Conservation (phyloP, 2,329 filamentous ascomycete species). For the Talaromyces islandicus region DNA sequence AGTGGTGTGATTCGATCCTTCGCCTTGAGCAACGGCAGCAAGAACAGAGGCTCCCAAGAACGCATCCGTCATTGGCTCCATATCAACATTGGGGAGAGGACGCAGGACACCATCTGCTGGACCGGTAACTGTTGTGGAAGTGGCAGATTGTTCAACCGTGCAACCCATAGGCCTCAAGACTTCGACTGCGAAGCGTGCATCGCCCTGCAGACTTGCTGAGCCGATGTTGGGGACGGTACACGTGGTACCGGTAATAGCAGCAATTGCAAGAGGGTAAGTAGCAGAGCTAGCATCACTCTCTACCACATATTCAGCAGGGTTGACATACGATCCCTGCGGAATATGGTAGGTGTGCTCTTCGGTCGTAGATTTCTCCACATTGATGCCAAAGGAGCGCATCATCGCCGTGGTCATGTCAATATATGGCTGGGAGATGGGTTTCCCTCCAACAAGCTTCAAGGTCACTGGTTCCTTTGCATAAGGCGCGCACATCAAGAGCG, state of each 20-base stretch:
- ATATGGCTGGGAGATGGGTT: conserved; percentile 93
- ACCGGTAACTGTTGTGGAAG: conserved; percentile 87
- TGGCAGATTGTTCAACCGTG: conserved; percentile 73
- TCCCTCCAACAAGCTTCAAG: conserved; percentile 84
- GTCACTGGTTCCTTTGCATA: conserved; percentile 95
- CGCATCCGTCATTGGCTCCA: conserved; percentile 99
- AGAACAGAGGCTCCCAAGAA: conserved; percentile 93
- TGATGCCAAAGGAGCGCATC: conserved; percentile 88
- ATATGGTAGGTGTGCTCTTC: conserved; percentile 93
- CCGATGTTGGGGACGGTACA: conserved; percentile 97
- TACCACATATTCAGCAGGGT: conserved; percentile 78
- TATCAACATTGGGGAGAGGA: conserved; percentile 77
- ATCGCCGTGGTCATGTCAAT: conserved; percentile 99
- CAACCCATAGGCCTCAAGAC: conserved; percentile 93
- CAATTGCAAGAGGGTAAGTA: conserved; percentile 89
- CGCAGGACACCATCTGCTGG: conserved; percentile 68
- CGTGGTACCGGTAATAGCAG: conserved; percentile 90
- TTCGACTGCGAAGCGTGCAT: conserved; percentile 88
- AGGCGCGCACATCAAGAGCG: conserved; percentile 90
- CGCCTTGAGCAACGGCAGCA: conserved; percentile 77
- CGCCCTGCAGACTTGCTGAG: conserved; percentile 83
- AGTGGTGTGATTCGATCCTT: conserved; percentile 57
- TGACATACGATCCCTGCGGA: conserved; percentile 74
- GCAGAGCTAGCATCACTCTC: conserved; percentile 98
- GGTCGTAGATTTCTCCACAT: conserved; percentile 67